Evolutionary conservation across 1,284 basidiomycete species (phyloP).

Genomic region (Sporisorium iseilematis-ciliati): DNA sequence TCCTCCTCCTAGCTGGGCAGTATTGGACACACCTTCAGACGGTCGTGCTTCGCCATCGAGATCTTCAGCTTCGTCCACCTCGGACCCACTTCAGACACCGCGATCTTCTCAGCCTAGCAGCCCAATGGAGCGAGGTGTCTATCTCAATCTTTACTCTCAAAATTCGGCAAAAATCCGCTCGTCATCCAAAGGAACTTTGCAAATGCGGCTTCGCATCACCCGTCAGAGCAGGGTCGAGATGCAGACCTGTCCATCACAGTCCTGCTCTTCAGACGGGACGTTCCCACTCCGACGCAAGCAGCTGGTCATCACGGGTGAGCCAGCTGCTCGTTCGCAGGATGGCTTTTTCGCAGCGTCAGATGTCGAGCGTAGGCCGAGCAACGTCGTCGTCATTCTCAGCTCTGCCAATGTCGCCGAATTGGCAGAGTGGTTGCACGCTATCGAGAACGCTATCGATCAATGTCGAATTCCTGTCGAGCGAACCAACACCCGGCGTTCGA

Average conservation of each 20-base stretch:
- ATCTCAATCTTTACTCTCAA: slow-evolving; percentile 13
- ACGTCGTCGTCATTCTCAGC: slow-evolving; percentile 13
- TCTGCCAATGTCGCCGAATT: slow-evolving; percentile 28
- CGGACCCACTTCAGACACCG: slow-evolving; percentile 24
- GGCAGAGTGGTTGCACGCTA: slow-evolving; percentile 16
- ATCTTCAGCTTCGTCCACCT: slow-evolving; percentile 18
- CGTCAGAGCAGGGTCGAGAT: slow-evolving; percentile 26
- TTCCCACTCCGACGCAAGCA: slow-evolving; percentile 6
- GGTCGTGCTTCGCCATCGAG: slow-evolving; percentile 2
- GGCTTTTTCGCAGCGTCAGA: too few relatives aligned
- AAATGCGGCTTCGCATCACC: slow-evolving; percentile 20
- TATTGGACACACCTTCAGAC: neutral
- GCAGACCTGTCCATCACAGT: neutral
- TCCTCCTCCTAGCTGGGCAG: slow-evolving; percentile 21
- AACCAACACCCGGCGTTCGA: slow-evolving; percentile 1
- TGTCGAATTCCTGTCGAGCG: neutral
- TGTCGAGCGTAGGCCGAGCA: neutral
- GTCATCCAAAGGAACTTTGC: neutral
- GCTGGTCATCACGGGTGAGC: slow-evolving; percentile 25
- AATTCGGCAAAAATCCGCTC: neutral
- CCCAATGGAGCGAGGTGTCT: slow-evolving; percentile 5
- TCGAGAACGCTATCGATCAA: slow-evolving; percentile 10
- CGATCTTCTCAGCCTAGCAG: neutral
- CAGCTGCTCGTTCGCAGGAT: neutral
- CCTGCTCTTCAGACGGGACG: neutral